A percentile compares a stretch with the other conserved stretches of the same genome.
Evolutionary conservation across 2,329 filamentous ascomycete species (phyloP).

Genomic region (Aspergillus sp.): DNA sequence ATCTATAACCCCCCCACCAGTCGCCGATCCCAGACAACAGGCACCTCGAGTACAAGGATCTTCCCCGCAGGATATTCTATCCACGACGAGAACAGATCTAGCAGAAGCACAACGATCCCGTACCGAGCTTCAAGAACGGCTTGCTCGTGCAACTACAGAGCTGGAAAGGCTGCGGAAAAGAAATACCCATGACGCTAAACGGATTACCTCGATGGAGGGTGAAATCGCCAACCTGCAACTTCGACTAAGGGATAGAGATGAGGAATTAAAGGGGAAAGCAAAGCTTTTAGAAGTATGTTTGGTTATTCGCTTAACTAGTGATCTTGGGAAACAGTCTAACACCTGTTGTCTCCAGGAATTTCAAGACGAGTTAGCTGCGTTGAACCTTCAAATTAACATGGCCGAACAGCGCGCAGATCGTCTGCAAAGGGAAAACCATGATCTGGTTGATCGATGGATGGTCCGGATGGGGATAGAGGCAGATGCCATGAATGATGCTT

Average conservation of each 20-base stretch:
- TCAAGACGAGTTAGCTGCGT: slow-evolving; percentile 86
- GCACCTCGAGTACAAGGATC: slow-evolving; percentile 20
- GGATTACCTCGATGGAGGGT: slow-evolving; percentile 61
- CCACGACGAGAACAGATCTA: slow-evolving; percentile 62
- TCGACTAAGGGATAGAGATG: slow-evolving; percentile 75
- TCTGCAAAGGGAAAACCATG: slow-evolving; percentile 78
- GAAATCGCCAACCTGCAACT: slow-evolving; percentile 63
- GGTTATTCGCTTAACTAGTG: background rate
- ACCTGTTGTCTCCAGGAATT: slow-evolving; percentile 58
- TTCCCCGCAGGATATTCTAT: slow-evolving; percentile 34
- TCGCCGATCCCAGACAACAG: slow-evolving; percentile 29
- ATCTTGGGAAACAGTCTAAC: background rate
- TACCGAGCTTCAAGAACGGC: slow-evolving; percentile 63
- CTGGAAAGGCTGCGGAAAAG: slow-evolving; percentile 63
- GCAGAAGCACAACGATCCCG: slow-evolving; percentile 75
- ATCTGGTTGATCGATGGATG: slow-evolving; percentile 91
- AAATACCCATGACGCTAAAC: slow-evolving; percentile 59
- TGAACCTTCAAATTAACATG: slow-evolving; percentile 86
- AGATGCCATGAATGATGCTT: slow-evolving; percentile 74
- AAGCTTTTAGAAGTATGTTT: slow-evolving; percentile 71
- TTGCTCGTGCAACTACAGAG: slow-evolving; percentile 64
- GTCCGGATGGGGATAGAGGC: slow-evolving; percentile 81
- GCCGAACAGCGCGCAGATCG: slow-evolving; percentile 73
- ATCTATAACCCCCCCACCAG: slow-evolving; percentile 28
- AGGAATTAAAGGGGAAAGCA: slow-evolving; percentile 80